Evolutionary conservation across 257 asterid species (phyloP), one percentile per base, ranked within the genome.

Genomic region (Przewalskia tangutica): DNA sequence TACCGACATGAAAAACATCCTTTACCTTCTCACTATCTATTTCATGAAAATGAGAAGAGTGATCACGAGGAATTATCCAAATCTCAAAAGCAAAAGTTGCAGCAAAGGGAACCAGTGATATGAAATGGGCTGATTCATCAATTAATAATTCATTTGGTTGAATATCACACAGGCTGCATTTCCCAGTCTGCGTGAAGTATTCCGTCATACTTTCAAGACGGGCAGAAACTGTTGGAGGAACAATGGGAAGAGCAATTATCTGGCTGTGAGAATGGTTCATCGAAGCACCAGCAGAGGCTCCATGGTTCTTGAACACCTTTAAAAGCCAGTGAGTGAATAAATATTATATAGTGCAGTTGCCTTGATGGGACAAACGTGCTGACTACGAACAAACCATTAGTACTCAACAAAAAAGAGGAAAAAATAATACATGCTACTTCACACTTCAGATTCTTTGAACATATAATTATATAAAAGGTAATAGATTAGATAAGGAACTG

Each of bases 201-300:
- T 89, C 93, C 89, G 87, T 90, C 99, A 92, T 96, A 77, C 93
- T 87, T 55, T 85, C 88, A 20, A 88, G 77, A 54, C 99, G 92
- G 32, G 92, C 83, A 82, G 91, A 87, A 63, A 89, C 98, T 0
- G 94, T 83, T 40, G 94, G 89, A 58, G 99, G 98, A 83, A 96
- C 82, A 71, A 96, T 73, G 0, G 99, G 98, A 50, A 96, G 98
- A 68, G 93, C 97, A 89, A 96, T 84, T 50, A 96, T 91, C 85
- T 96, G 98, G 83, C 99, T 94, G 85, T 94, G 99, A 36, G 99
- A 91, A 87, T 96, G 99, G 86, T 97, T 96, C 97, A 94, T 86
- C 7, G 98, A 94, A 5, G 98, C 99, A 68, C 99, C 99, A 1
- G 99, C 99, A 4, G 99, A 91, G 42, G 97, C 97, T n/a, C 99